Percentiles rank a stretch among this genome's conserved stretches.
Evolutionary conservation across 2,329 filamentous ascomycete genomes (phyloP).

Genomic region (Aspergillus quadrilineatus): DNA sequence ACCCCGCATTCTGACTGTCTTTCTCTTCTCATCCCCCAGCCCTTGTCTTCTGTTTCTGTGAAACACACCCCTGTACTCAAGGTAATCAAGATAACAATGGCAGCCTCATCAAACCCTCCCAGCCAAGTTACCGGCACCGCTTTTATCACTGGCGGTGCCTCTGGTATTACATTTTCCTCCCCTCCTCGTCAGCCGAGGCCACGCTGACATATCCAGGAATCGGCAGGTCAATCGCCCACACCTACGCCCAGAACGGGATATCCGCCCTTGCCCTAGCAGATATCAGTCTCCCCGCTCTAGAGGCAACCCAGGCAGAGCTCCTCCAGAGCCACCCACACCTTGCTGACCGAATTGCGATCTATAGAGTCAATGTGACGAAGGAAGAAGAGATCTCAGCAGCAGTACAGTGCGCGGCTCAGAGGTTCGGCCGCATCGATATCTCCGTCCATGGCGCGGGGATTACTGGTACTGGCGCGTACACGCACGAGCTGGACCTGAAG

Average conservation of each 20-base stretch:
- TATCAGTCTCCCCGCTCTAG: conserved; percentile 43
- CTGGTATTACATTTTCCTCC: conserved; percentile 20
- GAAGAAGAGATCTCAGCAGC: conserved; percentile 45
- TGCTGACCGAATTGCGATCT: conserved; percentile 39
- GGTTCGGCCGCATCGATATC: conserved; percentile 56
- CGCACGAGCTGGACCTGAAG: conserved; percentile 48
- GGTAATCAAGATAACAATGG: not conserved
- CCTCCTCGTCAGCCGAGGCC: not conserved
- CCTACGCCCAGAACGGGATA: conserved; percentile 51
- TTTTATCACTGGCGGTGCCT: conserved; percentile 28
- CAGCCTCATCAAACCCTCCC: not conserved
- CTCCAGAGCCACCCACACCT: conserved; percentile 36
- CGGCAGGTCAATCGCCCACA: conserved; percentile 51
- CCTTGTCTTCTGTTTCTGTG: no score
- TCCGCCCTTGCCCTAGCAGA: conserved; percentile 52
- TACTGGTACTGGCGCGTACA: conserved; percentile 42
- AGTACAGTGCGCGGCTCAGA: conserved; percentile 42
- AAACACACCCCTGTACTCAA: no score
- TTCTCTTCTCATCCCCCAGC: no score
- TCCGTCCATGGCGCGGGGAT: conserved; percentile 59
- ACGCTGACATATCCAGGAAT: conserved; percentile 45
- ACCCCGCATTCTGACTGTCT: no score
- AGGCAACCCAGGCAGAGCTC: conserved; percentile 31
- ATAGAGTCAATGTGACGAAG: conserved; percentile 50
- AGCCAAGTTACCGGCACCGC: conserved; percentile 26